phyloP scores from a whole-genome alignment of 306 rosid genomes.

The Senna siamea region DNA sequence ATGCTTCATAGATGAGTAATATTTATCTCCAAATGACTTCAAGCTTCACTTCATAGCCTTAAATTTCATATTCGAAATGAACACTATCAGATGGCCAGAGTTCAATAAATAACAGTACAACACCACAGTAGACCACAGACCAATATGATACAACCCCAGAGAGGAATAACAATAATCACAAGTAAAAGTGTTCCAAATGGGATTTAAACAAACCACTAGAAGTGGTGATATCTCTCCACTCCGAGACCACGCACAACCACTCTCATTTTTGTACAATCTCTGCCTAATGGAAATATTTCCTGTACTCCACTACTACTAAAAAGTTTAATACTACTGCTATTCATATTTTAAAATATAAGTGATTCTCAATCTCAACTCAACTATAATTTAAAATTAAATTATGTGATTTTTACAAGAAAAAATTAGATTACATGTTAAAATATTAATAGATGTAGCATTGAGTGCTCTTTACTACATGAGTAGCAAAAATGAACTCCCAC shows the following conservation, averaged over 20 bases:
- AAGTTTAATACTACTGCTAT: no score
- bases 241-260: not conserved
- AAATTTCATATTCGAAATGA: not conserved
- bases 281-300: not conserved
- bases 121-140: slow-evolving; percentile 5
- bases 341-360: no score
- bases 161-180: not conserved
- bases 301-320: no score
- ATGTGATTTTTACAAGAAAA: no score
- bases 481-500: no score
- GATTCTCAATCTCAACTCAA: no score
- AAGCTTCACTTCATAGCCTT: not conserved
- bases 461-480: no score
- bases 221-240: not conserved
- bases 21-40: slow-evolving; percentile 8
- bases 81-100: no score
- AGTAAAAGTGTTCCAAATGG: not conserved
- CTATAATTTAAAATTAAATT: no score
- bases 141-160: not conserved
- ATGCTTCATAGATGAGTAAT: no score
- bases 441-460: no score
- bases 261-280: not conserved
- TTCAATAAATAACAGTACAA: not conserved
- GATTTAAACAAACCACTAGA: slow-evolving; percentile 13
- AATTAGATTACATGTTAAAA: no score